Evolutionary conservation across 192 early-diverging fungal species (phyloP), one percentile per base, ranked within the genome.

Genomic region (Jimgerdemannia lactiflua): DNA sequence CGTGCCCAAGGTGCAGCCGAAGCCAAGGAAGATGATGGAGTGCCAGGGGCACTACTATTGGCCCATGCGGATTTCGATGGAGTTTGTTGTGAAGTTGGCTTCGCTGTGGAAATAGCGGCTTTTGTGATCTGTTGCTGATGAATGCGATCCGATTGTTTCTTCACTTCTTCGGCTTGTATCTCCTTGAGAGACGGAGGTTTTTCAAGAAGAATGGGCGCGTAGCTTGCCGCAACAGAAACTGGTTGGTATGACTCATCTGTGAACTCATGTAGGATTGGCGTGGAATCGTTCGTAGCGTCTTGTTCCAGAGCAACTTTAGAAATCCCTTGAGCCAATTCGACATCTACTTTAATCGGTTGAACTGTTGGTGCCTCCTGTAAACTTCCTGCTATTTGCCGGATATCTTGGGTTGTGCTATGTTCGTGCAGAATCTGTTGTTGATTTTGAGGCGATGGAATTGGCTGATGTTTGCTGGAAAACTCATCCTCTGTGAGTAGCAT

Each of bases 121-220:
- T 78, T 79, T 42, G 17, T 39, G 7, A 10, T 14, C 19, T 77
- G 76, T 43, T 77, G 64, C 71, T 77, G 74, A 69, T 77, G 78
- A 8, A 65, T 80, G 65, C 77, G 75, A 70, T 85, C 77, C 10
- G 72, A 64, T 43, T 81, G 77, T 43, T 79, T 85, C 71, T 75
- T 73, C 14, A 80, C 39, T 29, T 85, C 84, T 69, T 85, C 84
- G n/a, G 77, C 77, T 68, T 85, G 84, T 69, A 85, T 85, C 39
- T 85, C 84, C 40, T 80, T 72, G 29, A 85, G 70, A 20, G 84
- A 85, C 63, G 78, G 70, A 19, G 81, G 72, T 64, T 82, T 82
- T 4, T 49, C 11, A 7, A n/a, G 70, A 43, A 72, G 67, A 3
- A 69, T 43, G 39, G 54, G 39, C 3, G 66, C 69, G 42, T 41